A percentile compares a stretch with the other conserved stretches of the same genome.
phyloP scores from a whole-genome alignment of 257 asterid species.

The Primulina tabacum region DNA sequence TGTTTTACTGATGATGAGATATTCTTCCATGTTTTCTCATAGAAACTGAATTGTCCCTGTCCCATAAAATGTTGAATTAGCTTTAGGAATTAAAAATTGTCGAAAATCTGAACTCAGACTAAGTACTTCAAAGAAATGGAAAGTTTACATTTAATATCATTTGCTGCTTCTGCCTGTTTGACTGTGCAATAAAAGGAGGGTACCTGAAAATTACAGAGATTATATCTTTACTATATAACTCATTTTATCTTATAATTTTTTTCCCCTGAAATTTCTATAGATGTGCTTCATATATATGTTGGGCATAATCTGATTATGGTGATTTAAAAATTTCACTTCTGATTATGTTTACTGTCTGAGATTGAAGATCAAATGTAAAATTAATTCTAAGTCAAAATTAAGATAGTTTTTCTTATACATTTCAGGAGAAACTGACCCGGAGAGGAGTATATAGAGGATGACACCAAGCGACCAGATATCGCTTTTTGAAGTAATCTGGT shows the following conservation, averaged over 20 bases:
- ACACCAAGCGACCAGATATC: slow-evolving; percentile 92
- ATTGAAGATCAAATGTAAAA: too few relatives aligned
- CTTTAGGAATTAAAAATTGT: background rate
- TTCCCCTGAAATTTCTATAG: too few relatives aligned
- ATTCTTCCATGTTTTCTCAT: slow-evolving; percentile 86
- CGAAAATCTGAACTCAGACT: background rate
- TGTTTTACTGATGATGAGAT: slow-evolving; percentile 73
- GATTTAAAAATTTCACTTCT: too few relatives aligned
- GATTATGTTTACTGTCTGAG: too few relatives aligned
- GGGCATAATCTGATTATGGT: too few relatives aligned
- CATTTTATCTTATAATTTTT: too few relatives aligned
- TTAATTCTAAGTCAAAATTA: too few relatives aligned
- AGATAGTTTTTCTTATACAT: too few relatives aligned
- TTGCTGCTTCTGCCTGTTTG: slow-evolving; percentile 72
- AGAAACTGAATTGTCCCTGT: slow-evolving; percentile 77
- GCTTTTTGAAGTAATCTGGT: slow-evolving; percentile 48
- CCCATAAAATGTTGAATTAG: background rate
- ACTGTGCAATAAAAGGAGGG: slow-evolving; percentile 76
- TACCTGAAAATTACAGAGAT: slow-evolving; percentile 41
- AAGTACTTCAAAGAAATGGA: background rate
- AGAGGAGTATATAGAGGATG: slow-evolving; percentile 79
- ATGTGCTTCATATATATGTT: too few relatives aligned
- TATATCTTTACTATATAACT: background rate
- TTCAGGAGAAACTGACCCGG: slow-evolving; percentile 49
- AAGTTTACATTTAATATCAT: slow-evolving; percentile 59